Conservation (phyloP, 192 early-diverging fungal species). For the Pilobolus umbonatus region DNA sequence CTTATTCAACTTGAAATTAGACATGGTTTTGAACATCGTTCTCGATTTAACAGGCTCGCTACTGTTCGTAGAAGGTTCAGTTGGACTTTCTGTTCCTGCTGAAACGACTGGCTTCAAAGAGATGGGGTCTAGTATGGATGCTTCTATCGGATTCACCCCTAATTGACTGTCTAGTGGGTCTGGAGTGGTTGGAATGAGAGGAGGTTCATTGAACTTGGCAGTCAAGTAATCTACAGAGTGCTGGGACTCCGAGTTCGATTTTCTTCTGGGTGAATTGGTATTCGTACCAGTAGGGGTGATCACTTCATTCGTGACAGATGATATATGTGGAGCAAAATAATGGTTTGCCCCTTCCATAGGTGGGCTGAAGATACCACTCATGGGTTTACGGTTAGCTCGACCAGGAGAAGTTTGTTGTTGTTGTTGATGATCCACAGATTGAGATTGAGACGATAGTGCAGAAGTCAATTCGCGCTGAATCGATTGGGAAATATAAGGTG, state of each 20-base stretch:
- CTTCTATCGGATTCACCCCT: too few species aligned
- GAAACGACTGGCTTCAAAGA: neutral
- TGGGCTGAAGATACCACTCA: slow-evolving; percentile 4
- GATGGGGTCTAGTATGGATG: too few species aligned
- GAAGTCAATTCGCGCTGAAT: neutral
- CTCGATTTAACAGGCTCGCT: neutral
- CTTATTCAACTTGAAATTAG: slow-evolving; percentile 8
- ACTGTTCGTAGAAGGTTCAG: neutral
- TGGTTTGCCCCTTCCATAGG: neutral
- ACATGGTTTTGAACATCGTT: neutral
- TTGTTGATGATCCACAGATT: neutral
- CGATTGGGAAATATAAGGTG: neutral
- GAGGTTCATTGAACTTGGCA: too few species aligned
- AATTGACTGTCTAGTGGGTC: too few species aligned
- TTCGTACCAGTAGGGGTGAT: neutral
- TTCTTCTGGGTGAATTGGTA: neutral
- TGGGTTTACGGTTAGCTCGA: neutral
- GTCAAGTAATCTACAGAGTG: too few species aligned
- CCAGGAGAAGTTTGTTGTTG: neutral
- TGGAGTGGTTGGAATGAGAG: too few species aligned
- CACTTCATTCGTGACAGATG: neutral
- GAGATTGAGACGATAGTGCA: neutral
- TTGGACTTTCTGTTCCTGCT: neutral
- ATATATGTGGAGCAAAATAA: neutral
- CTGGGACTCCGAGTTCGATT: neutral